These are phyloP conservation scores for Neonectria magnoliae DNA, from an alignment of 2,329 filamentous ascomycete genomes.

Conservation along the genomic window DNA sequence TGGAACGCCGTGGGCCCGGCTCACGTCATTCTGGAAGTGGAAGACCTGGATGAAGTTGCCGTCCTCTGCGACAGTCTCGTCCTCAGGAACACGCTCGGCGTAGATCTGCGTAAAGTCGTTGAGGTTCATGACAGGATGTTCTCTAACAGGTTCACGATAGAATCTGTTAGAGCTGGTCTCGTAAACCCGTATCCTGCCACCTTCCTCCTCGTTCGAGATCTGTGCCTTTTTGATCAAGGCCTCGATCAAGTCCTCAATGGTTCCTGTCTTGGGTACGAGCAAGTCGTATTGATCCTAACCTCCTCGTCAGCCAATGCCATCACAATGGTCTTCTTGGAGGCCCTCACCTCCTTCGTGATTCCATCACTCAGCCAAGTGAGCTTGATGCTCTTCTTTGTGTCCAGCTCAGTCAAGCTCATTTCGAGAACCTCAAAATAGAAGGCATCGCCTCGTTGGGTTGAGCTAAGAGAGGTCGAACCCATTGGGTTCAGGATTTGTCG, in stretches of 20 bases:
- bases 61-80: conserved; percentile 69
- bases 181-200: conserved; percentile 79
- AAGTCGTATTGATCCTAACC: conserved; percentile 79
- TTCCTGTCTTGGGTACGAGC: conserved; percentile 87
- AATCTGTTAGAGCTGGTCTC: conserved; percentile 86
- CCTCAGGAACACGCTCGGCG: conserved; percentile 82
- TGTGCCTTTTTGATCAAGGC: conserved; percentile 83
- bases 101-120: conserved; percentile 87
- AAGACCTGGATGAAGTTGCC: conserved; percentile 78
- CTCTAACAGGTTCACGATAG: conserved; percentile 77
- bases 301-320: conserved; percentile 2
- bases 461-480: conserved; percentile 73
- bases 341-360: conserved; percentile 83
- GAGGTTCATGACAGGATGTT: conserved; percentile 80
- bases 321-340: neutral
- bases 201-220: conserved; percentile 76
- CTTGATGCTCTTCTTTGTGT: conserved; percentile 89
- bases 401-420: conserved; percentile 91
- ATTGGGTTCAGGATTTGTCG: conserved; percentile 80
- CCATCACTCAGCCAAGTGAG: conserved; percentile 89
- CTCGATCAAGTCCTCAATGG: conserved; percentile 79
- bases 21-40: conserved; percentile 92
- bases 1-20: conserved; percentile 84
- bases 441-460: conserved; percentile 77
- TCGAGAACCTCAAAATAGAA: conserved; percentile 94